Conservation (phyloP, 78 protist species). For the Dictyostelium discoideum region dicty_2.7 NC_007088.5:4558501-4559000, state of each 20-base stretch:
- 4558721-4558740: constrained; percentile 32
- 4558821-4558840: constrained; percentile 49
- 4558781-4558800: background rate
- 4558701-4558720: constrained; percentile 35
- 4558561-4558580: constrained; percentile 96
- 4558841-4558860: background rate
- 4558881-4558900: constrained; percentile 89
- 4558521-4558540: constrained; percentile 92
- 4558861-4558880: constrained; percentile 57
- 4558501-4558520: constrained; percentile 95
- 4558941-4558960: constrained; percentile 61
- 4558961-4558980: constrained; percentile 63
- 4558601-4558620: constrained; percentile 86
- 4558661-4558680: constrained; percentile 77
- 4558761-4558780: background rate
- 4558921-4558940: constrained; percentile 89
- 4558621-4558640: constrained; percentile 86
- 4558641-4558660: constrained; percentile 76
- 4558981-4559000: constrained; percentile 62
- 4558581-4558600: constrained; percentile 94
- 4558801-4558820: constrained; percentile 4
- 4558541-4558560: constrained; percentile 92
- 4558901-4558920: constrained; percentile 95
- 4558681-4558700: constrained; percentile 28
- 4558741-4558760: constrained; percentile 43